Evolutionary conservation across 805 yeast species (phyloP).

Genomic region (Candida quercuum): DNA sequence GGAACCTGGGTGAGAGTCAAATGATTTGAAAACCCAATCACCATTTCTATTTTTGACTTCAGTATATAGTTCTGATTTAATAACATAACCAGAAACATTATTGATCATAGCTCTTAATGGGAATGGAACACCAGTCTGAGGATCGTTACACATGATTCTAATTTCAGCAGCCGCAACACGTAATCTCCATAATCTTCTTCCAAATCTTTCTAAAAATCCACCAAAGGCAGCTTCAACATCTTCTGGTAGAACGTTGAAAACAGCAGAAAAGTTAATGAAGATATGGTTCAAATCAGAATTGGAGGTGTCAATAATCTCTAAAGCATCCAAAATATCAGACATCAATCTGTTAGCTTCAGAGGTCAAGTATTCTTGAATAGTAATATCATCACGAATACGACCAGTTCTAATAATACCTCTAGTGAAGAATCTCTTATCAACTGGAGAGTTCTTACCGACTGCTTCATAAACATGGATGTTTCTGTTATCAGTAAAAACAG

Average conservation of each 20-base stretch:
- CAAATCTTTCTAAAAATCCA: slow-evolving; percentile 95
- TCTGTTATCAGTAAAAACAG: slow-evolving; percentile 93
- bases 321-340: slow-evolving; percentile 91
- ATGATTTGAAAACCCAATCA: slow-evolving; percentile 95
- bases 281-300: slow-evolving; percentile 96
- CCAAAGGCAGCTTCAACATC: slow-evolving; percentile 98
- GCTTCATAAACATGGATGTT: slow-evolving; percentile 98
- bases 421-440: slow-evolving; percentile 93
- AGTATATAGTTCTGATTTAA: slow-evolving; percentile 88
- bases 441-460: slow-evolving; percentile 84
- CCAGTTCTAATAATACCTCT: slow-evolving; percentile 98
- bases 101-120: slow-evolving; percentile 96
- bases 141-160: slow-evolving; percentile 90
- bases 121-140: slow-evolving; percentile 80
- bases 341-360: slow-evolving; percentile 95
- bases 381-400: slow-evolving; percentile 85
- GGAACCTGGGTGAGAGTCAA: slow-evolving; percentile 83
- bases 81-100: slow-evolving; percentile 96
- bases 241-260: slow-evolving; percentile 87
- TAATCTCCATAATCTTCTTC: slow-evolving; percentile 93
- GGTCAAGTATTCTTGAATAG: slow-evolving; percentile 88
- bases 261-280: slow-evolving; percentile 94
- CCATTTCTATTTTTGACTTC: slow-evolving; percentile 90
- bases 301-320: slow-evolving; percentile 89
- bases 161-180: slow-evolving; percentile 97